A percentile compares a stretch with the other conserved stretches of the same genome.
Evolutionary conservation across 345 rosid genomes (phyloP).

Genomic region (Rhodomyrtus tomentosa): DNA sequence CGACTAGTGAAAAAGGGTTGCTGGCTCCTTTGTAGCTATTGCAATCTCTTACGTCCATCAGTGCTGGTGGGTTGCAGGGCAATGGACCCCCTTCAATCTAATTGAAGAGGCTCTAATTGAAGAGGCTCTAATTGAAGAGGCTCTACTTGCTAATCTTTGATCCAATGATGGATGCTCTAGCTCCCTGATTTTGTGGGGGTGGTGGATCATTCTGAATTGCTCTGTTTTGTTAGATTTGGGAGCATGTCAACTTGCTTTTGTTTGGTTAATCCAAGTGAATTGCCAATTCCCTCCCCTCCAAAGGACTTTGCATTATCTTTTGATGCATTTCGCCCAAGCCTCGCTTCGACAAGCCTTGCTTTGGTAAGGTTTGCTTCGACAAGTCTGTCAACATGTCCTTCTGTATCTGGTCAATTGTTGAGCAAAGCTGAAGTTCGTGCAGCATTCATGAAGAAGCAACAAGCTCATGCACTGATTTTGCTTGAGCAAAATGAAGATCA

Average conservation of each 20-base stretch:
- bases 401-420: too few species aligned
- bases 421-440: too few species aligned
- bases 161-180: neutral
- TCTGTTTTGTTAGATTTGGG: neutral
- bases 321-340: too few species aligned
- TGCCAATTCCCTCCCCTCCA: neutral
- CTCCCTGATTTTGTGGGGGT: neutral
- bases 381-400: too few species aligned
- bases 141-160: neutral
- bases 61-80: neutral
- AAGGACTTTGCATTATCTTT: too few species aligned
- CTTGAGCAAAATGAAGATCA: too few species aligned
- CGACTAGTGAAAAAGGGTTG: neutral
- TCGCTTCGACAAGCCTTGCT: too few species aligned
- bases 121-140: neutral
- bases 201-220: neutral
- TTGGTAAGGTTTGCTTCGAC: too few species aligned
- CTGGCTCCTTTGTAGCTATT: neutral
- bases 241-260: neutral
- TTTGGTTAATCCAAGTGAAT: neutral
- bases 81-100: neutral
- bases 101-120: neutral
- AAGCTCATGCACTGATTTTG: too few species aligned
- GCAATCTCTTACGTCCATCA: neutral
- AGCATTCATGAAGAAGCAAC: too few species aligned